phyloP scores from a whole-genome alignment of 164 flowering plant genomes.

The Stephania japonica region DNA sequence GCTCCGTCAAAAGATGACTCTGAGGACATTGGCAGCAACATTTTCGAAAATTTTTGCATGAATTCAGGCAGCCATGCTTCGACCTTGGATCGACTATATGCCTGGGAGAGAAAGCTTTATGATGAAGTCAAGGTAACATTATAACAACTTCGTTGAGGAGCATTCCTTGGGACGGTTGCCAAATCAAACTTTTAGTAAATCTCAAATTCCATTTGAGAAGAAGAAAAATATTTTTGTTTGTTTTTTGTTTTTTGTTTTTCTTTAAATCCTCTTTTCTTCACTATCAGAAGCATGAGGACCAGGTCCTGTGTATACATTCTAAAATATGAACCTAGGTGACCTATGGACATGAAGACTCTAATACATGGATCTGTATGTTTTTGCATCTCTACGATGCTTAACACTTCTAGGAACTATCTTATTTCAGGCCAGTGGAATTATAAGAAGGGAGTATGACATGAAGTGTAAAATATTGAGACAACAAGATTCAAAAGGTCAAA shows the following conservation, averaged over 20 bases:
- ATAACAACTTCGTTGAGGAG: neutral
- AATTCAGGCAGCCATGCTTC: slow-evolving; percentile 92
- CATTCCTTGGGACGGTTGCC: neutral
- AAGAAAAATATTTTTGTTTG: too few relatives aligned
- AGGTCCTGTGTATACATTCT: too few relatives aligned
- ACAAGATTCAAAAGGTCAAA: slow-evolving; percentile 59
- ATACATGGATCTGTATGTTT: neutral
- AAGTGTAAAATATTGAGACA: slow-evolving; percentile 63
- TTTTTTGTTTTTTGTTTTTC: too few relatives aligned
- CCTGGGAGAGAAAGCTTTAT: slow-evolving; percentile 96
- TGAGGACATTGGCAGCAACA: slow-evolving; percentile 38
- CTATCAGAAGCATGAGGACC: too few relatives aligned
- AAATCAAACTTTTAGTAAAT: neutral
- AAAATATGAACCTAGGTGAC: too few relatives aligned
- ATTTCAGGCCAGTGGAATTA: slow-evolving; percentile 72
- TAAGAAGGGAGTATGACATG: slow-evolving; percentile 65
- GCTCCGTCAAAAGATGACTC: slow-evolving; percentile 41
- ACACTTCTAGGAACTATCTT: neutral
- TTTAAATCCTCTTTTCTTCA: too few relatives aligned
- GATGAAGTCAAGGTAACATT: slow-evolving; percentile 91
- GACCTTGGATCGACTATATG: slow-evolving; percentile 85
- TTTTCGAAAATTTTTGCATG: slow-evolving; percentile 65
- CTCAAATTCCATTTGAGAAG: neutral
- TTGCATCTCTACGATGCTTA: neutral
- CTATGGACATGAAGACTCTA: too few relatives aligned